Evolutionary conservation across 225 moss, liverwort and hornwort species (phyloP).

Genomic region (Bryum argenteum): DNA sequence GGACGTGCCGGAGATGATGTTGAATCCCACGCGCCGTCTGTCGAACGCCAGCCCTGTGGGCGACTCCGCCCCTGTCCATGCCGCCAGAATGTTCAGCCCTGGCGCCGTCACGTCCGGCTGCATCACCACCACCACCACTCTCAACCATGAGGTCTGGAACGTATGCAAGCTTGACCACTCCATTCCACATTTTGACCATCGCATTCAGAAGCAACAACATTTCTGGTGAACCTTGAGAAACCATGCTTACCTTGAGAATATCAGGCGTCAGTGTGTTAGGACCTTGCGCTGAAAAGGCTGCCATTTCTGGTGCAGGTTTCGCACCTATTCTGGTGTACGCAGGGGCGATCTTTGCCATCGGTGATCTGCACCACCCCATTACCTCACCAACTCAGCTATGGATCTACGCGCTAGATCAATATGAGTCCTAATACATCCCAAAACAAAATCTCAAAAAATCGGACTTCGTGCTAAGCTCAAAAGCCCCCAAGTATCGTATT

Average conservation of each 20-base stretch:
- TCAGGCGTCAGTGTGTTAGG: slow-evolving; percentile 44
- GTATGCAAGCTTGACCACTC: too few species aligned
- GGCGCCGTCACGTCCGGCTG: slow-evolving; percentile 82
- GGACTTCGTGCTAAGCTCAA: too few species aligned
- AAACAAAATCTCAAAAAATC: too few species aligned
- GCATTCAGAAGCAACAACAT: neutral
- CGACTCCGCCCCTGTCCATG: slow-evolving; percentile 47
- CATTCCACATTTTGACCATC: too few species aligned
- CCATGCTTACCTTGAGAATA: slow-evolving; percentile 35
- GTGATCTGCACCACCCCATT: slow-evolving; percentile 37
- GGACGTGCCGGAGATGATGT: slow-evolving; percentile 58
- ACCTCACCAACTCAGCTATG: slow-evolving; percentile 1
- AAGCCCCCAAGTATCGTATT: too few species aligned
- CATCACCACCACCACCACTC: slow-evolving; percentile 4
- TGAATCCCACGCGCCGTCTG: slow-evolving; percentile 30
- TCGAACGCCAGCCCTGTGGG: slow-evolving; percentile 36
- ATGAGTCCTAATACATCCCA: too few species aligned
- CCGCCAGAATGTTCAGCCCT: slow-evolving; percentile 70
- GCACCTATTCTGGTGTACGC: slow-evolving; percentile 38
- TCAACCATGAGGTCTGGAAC: too few species aligned
- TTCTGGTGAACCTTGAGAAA: slow-evolving; percentile 6
- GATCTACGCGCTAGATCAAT: too few species aligned
- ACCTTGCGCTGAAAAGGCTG: slow-evolving; percentile 58
- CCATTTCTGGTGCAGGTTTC: slow-evolving; percentile 51
- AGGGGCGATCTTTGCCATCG: slow-evolving; percentile 47